Conservation (phyloP, 805 yeast species). For the Candida dendrica region DNA sequence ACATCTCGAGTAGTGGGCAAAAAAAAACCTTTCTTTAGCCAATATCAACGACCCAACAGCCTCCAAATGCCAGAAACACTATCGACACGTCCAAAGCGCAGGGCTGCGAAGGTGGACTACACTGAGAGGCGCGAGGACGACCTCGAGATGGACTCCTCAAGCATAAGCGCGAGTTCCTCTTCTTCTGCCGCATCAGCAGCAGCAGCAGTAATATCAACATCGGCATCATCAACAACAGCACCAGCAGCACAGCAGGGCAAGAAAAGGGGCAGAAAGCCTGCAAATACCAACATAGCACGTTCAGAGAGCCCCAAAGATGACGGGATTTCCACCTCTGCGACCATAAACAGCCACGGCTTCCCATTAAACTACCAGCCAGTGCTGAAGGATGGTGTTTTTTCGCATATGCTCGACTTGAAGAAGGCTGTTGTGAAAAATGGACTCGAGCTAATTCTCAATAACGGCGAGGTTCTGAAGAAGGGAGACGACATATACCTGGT, state of each 20-base stretch:
- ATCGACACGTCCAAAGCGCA: conserved; percentile 7
- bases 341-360: conserved; percentile 1
- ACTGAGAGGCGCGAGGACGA: conserved; percentile 15
- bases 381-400: conserved; percentile 15
- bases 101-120: conserved; percentile 20
- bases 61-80: no score
- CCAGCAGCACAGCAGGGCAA: neutral
- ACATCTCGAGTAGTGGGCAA: no score
- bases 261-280: neutral
- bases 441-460: conserved; percentile 10
- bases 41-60: neutral
- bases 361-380: conserved; percentile 20
- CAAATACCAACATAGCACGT: neutral
- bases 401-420: conserved; percentile 29
- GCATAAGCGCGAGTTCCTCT: neutral
- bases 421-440: conserved; percentile 28
- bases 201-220: neutral
- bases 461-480: conserved; percentile 17
- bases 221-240: neutral
- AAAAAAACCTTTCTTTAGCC: neutral
- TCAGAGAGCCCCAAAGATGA: neutral
- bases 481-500: conserved; percentile 72
- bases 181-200: neutral
- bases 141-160: conserved; percentile 2
- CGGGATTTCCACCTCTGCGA: neutral